A percentile compares a stretch with the other conserved stretches of the same genome.
Conservation (phyloP, 2,329 filamentous ascomycete genomes). For the Aspergillus texensis region DNA sequence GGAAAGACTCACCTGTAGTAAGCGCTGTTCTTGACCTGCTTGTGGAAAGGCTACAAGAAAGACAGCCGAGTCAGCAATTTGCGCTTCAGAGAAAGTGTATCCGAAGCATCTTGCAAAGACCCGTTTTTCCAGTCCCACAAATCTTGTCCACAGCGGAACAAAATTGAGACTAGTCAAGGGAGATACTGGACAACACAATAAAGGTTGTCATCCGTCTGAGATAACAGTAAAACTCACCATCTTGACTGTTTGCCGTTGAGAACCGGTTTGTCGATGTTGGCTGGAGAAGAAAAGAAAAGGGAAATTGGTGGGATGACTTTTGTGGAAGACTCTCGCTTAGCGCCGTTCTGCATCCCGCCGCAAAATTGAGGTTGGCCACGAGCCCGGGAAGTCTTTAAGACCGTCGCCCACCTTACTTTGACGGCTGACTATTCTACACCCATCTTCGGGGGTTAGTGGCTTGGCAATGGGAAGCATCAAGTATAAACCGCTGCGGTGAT, state of each 20-base stretch:
- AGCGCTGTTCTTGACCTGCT: conserved; percentile 94
- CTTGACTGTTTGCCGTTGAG: conserved; percentile 44
- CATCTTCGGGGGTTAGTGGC: too few species aligned
- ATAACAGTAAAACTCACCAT: conserved; percentile 46
- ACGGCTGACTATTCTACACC: too few species aligned
- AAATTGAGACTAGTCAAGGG: conserved; percentile 2
- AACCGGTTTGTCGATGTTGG: conserved; percentile 40
- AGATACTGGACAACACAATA: conserved; percentile 16
- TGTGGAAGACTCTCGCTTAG: conserved; percentile 49
- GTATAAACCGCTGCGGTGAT: too few species aligned
- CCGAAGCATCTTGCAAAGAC: conserved; percentile 99
- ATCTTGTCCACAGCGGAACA: conserved; percentile 12
- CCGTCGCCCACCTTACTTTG: too few species aligned
- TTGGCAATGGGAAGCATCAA: too few species aligned
- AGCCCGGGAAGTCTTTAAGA: conserved; percentile 16
- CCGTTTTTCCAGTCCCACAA: conserved; percentile 45
- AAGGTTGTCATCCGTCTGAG: conserved; percentile 27
- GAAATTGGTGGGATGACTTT: conserved; percentile 39
- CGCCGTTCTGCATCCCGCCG: conserved; percentile 37
- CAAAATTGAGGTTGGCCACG: conserved; percentile 45
- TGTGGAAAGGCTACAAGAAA: conserved; percentile 75
- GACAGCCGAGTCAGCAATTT: conserved; percentile 97
- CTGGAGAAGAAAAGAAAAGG: conserved; percentile 31
- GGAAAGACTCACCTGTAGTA: conserved; percentile 83
- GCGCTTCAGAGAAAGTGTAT: conserved; percentile 82